Percentiles rank a stretch among this genome's conserved stretches.
These are phyloP conservation scores for Passiflora organensis DNA, from an alignment of 345 rosid species.

Conservation along the genomic window DNA sequence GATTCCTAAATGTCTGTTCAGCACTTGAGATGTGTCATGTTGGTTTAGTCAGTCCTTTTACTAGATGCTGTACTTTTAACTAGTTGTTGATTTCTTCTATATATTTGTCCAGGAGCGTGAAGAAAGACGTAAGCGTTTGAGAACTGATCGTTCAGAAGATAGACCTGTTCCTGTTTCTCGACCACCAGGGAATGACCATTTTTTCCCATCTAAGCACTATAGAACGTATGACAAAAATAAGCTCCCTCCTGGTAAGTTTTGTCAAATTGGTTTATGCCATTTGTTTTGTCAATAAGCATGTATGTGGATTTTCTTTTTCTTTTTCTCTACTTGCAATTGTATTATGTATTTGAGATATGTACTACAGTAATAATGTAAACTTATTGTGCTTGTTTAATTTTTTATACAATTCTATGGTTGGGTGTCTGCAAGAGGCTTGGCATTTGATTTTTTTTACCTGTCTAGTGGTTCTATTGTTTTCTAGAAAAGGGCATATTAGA, in stretches of 20 bases:
- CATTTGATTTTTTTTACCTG: no score
- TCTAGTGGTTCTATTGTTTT: no score
- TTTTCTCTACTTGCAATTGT: neutral
- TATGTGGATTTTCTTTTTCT: neutral
- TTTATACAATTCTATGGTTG: no score
- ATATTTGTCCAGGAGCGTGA: constrained; percentile 70
- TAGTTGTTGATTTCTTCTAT: no score
- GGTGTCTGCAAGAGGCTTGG: no score
- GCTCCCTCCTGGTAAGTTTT: constrained; percentile 74
- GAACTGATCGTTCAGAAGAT: constrained; percentile 53
- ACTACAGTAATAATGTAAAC: no score
- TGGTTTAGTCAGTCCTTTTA: no score
- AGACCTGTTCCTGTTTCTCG: constrained; percentile 46
- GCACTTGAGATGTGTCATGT: neutral
- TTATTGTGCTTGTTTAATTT: no score
- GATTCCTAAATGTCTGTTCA: neutral
- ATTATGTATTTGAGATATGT: neutral
- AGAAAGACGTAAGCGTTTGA: constrained; percentile 80
- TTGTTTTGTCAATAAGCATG: neutral
- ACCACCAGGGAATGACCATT: constrained; percentile 44
- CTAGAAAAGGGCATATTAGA: no score
- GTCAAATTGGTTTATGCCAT: constrained; percentile 4
- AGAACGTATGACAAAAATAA: constrained; percentile 60
- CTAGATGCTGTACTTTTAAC: no score
- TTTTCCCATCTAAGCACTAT: constrained; percentile 36